Evolutionary conservation across 2,329 filamentous ascomycete genomes (phyloP), one percentile per base, ranked within the genome.

Genomic region (Triangularia verruculosa): DNA sequence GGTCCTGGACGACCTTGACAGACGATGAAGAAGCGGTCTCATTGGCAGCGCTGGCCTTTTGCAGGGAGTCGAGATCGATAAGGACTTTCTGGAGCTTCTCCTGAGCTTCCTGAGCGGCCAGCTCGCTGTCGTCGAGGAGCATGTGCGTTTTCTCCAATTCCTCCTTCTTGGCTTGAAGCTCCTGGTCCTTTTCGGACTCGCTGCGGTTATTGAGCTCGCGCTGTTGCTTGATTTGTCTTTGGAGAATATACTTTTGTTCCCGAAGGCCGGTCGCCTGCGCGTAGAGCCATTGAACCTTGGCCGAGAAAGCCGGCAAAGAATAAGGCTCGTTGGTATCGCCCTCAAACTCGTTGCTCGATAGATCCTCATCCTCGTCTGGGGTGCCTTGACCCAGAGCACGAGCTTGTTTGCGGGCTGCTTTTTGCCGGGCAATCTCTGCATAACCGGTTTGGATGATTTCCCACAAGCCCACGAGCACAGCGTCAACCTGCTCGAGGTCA

Each of bases 201-300:
- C 92, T 93, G 72, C 93, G 93, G 78, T 84, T 93, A 77, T 96
- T 96, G 63, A 97, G 84, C 72, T 96, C 92, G 64, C 93, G 90
- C 77, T 98, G 94, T 74, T 98, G 93, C 78, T 96, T 94, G 72
- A 97, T 94, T 75, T 98, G 93, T 52, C 93, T 87, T 72, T 94
- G 90, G 8, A 98, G 83, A 22, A 97, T 93, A 57, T 87, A 86
- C 74, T 97, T 96, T 74, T 98, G 93, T 70, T 97, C 91, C 66
- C 91, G 89, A 34, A 97, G 80, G 20, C 86, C 86, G 17, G 88
- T 89, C n/a, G 92, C 86, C 64, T 92, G 90, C 47, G 83, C 82
- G 72, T 93, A 92, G 4, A 97, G 79, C 78, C 87, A 90, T 71
- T 93, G 89, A 0, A 98, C 87, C 71, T 91, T 92, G 8, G 85